These are phyloP conservation scores for Lotus japonicus DNA, from an alignment of 306 rosid species.

Conservation along the genomic window DNA sequence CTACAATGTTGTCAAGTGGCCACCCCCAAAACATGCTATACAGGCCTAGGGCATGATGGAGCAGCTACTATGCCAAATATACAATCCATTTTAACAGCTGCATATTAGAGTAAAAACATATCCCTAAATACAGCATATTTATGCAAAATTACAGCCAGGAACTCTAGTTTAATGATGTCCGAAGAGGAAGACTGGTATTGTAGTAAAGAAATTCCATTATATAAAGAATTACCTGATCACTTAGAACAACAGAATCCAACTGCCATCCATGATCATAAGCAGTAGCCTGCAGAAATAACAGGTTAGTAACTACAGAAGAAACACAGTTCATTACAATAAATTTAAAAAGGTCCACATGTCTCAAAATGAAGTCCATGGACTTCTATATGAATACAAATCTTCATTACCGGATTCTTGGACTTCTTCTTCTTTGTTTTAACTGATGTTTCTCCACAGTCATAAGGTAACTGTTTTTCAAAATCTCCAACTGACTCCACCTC, in stretches of 20 bases:
- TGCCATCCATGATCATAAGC: constrained; percentile 86
- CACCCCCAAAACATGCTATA: too few species aligned
- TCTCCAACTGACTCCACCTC: constrained; percentile 91
- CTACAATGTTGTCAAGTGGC: too few species aligned
- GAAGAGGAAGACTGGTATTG: neutral
- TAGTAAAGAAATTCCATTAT: neutral
- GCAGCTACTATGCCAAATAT: too few species aligned
- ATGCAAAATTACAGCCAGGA: neutral
- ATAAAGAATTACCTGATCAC: constrained; percentile 56
- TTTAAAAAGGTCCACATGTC: neutral
- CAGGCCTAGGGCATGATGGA: too few species aligned
- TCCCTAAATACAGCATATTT: too few species aligned
- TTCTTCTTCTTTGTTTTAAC: constrained; percentile 90
- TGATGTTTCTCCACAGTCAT: constrained; percentile 89
- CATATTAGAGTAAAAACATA: too few species aligned
- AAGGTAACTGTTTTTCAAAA: constrained; percentile 66
- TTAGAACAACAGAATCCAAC: constrained; percentile 55
- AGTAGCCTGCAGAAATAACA: constrained; percentile 55
- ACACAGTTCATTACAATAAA: constrained; percentile 6
- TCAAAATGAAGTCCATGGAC: neutral
- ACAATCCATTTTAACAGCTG: too few species aligned
- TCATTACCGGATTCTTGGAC: constrained; percentile 71
- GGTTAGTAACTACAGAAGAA: constrained; percentile 27
- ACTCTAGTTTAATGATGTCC: neutral
- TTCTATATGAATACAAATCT: constrained; percentile 17